Evolutionary conservation across 148 eudicot species (phyloP), one percentile per base, ranked within the genome.

Genomic region (Heliosperma pusillum): DNA sequence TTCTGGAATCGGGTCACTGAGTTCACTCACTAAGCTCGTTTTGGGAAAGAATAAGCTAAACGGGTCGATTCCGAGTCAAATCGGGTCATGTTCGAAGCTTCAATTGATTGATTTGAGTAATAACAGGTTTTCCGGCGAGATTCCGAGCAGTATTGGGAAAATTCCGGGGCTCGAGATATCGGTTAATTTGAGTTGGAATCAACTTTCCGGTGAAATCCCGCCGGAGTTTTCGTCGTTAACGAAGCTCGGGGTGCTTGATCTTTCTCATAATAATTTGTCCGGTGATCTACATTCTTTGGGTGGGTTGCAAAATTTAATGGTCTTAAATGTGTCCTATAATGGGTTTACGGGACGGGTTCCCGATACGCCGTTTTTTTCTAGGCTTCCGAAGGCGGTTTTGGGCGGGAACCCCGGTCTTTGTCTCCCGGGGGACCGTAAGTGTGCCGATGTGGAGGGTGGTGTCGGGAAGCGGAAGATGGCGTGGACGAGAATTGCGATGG

Each of bases 151-250:
- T 45, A 47, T 94, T 55, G 96, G 96, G 16, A 87, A 79, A 64
- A 86, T 94, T 78, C 90, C 97, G 77, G 89, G 87, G 8, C 82
- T 94, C 2, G 98, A 91, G 75, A 94, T 94, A 17, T 90, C 96
- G 3, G 74, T 94, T 15, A 94, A 94, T 77, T 66, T 94, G 72
- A 91, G 98, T 77, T 88, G 97, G 77, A 94, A 94, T 77, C 76
- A 72, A 50, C 82, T 93, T 40, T 88, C 98, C 66, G 97, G 98
- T 26, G 67, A 78, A 56, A 90, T 93, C 17, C 98, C 98, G 44
- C 29, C 79, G 66, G 90, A 86, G 76, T 90, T 93, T 72, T 72
- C 86, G 10, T 66, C 82, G 8, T 63, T 93, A 86, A 85, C 78
- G 58, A 91, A 88, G 81, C 91, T 93, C 29, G 98, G 95, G 22